Conservation (phyloP, 441 rosid species). For the Mallotus repandus region DNA sequence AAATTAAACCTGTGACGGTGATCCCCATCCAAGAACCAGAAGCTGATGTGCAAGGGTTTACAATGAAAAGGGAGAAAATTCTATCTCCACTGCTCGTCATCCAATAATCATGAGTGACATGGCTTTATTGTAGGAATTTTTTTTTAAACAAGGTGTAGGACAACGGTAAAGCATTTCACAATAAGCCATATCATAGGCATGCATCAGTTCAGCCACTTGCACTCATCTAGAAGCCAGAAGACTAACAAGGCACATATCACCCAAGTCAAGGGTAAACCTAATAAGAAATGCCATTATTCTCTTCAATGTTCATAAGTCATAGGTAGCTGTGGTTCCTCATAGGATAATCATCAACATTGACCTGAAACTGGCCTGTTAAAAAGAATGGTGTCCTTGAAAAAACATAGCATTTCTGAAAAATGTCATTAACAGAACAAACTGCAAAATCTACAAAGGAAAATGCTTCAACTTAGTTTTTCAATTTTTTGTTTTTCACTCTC, state of each 20-base stretch:
- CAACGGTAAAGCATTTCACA: not conserved
- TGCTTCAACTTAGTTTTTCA: not conserved
- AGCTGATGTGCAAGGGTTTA: not conserved
- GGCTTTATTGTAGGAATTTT: not conserved
- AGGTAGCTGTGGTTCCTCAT: not conserved
- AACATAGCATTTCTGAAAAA: not conserved
- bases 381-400: not conserved
- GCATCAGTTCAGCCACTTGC: not conserved
- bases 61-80: not conserved
- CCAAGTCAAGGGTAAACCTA: no score
- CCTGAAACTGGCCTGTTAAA: not conserved
- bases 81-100: constrained; percentile 1
- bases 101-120: not conserved
- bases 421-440: not conserved
- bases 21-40: not conserved
- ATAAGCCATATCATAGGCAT: not conserved
- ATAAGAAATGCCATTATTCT: constrained; percentile 3
- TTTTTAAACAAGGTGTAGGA: not conserved
- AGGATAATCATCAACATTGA: not conserved
- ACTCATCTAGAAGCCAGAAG: not conserved
- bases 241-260: not conserved
- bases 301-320: not conserved
- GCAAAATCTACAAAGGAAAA: not conserved
- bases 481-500: not conserved
- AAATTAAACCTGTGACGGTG: not conserved